phyloP scores from a whole-genome alignment of 306 rosid genomes.

The Begonia fuchsioides region DNA sequence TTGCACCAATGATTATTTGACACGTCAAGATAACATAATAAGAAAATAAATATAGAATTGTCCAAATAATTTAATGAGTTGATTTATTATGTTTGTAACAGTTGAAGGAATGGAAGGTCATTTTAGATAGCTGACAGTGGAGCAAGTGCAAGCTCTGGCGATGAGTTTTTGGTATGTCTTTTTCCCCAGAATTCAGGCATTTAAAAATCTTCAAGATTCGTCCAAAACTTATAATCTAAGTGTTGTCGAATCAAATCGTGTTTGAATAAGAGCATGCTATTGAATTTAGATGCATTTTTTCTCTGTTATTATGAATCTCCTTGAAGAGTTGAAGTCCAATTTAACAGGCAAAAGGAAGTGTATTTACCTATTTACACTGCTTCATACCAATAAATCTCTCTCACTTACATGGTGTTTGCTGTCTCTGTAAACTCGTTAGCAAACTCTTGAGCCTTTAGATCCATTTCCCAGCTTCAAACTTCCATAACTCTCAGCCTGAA shows the following conservation, averaged over 20 bases:
- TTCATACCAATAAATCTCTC: neutral
- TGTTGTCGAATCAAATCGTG: too few species aligned
- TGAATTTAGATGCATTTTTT: neutral
- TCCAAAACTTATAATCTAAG: too few species aligned
- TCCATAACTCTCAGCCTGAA: conserved; percentile 39
- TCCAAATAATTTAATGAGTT: neutral
- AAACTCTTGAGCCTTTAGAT: conserved; percentile 43
- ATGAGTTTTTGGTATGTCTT: neutral
- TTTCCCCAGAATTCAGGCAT: too few species aligned
- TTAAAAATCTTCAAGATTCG: too few species aligned
- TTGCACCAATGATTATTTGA: too few species aligned
- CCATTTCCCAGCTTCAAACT: conserved; percentile 50
- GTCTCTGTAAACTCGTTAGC: conserved; percentile 31
- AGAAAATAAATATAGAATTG: too few species aligned
- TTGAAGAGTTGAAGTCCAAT: neutral
- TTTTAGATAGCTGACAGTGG: too few species aligned
- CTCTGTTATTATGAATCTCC: too few species aligned
- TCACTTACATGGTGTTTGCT: conserved; percentile 55
- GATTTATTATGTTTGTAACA: neutral
- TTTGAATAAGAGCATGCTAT: neutral
- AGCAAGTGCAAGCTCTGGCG: neutral
- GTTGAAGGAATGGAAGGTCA: too few species aligned
- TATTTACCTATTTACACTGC: neutral
- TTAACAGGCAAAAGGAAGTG: neutral
- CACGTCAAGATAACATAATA: too few species aligned